Percentiles rank a stretch among this genome's conserved stretches.
Conservation (phyloP, 495 filamentous ascomycete species). For the Lasiosphaeria ovina region DNA sequence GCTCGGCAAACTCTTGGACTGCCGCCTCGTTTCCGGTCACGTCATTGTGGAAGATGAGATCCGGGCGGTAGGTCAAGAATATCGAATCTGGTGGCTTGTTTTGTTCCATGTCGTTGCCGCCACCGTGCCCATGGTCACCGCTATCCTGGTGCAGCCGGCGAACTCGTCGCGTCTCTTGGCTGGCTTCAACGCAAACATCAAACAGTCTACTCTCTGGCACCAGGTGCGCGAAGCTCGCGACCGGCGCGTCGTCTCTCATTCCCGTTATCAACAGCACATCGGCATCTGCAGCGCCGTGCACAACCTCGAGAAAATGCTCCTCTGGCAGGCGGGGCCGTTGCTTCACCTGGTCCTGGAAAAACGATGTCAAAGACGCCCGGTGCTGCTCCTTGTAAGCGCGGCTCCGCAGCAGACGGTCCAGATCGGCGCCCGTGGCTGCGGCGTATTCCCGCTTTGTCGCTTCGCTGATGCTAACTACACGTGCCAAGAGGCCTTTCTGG, state of each 20-base stretch:
- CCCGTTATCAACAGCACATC: slow-evolving; percentile 64
- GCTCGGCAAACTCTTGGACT: slow-evolving; percentile 44
- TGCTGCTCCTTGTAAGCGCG: slow-evolving; percentile 64
- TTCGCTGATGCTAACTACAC: slow-evolving; percentile 59
- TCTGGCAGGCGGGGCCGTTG: slow-evolving; percentile 50
- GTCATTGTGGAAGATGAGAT: slow-evolving; percentile 54
- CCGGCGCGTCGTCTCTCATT: slow-evolving; percentile 63
- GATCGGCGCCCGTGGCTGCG: slow-evolving; percentile 47
- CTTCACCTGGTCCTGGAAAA: slow-evolving; percentile 50
- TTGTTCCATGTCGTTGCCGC: slow-evolving; percentile 12
- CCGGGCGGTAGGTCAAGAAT: slow-evolving; percentile 31
- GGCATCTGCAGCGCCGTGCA: slow-evolving; percentile 43
- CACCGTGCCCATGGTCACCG: slow-evolving; percentile 19
- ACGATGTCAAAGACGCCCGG: slow-evolving; percentile 52
- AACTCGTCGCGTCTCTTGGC: slow-evolving; percentile 39
- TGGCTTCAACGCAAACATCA: slow-evolving; percentile 53
- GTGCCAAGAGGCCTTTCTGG: slow-evolving; percentile 39
- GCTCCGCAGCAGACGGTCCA: slow-evolving; percentile 48
- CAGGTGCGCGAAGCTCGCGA: slow-evolving; percentile 53
- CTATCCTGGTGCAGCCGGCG: slow-evolving; percentile 36
- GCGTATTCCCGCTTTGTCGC: slow-evolving; percentile 60
- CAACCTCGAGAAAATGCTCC: slow-evolving; percentile 55
- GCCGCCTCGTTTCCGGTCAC: slow-evolving; percentile 33
- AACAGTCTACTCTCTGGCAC: slow-evolving; percentile 55
- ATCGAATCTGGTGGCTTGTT: background rate